These are phyloP conservation scores for Podosphaera aphanis DNA, from an alignment of 2,329 filamentous ascomycete species.

Conservation along the genomic window DNA sequence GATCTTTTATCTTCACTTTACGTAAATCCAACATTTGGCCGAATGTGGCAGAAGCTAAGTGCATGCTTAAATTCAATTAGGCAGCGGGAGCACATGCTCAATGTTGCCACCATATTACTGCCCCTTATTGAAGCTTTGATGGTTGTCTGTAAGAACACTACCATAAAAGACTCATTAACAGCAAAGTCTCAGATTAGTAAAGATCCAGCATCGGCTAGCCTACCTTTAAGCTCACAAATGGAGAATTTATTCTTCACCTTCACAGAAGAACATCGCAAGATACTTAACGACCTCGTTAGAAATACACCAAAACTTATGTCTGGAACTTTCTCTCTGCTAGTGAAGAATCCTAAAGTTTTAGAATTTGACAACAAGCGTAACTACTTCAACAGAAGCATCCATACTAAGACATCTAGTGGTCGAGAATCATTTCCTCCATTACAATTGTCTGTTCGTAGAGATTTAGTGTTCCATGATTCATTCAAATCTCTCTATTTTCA, in stretches of 20 bases:
- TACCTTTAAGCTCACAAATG: constrained; percentile 57
- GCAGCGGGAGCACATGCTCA: constrained; percentile 83
- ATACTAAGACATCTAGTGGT: constrained; percentile 45
- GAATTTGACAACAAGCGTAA: constrained; percentile 99
- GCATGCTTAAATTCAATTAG: constrained; percentile 72
- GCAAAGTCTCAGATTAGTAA: constrained; percentile 23
- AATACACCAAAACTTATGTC: constrained; percentile 98
- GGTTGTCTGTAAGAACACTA: constrained; percentile 98
- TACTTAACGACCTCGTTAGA: constrained; percentile 89
- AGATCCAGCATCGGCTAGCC: constrained; percentile 52
- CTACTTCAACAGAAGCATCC: constrained; percentile 88
- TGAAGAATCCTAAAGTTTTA: constrained; percentile 95
- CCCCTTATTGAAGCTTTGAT: constrained; percentile 91
- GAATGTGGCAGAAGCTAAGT: constrained; percentile 80
- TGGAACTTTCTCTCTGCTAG: constrained; percentile 80
- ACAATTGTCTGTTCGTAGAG: constrained; percentile 72
- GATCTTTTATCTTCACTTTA: constrained; percentile 74
- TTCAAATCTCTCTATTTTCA: constrained; percentile 99
- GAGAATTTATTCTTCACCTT: constrained; percentile 90
- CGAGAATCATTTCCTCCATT: constrained; percentile 50
- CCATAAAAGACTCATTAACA: constrained; percentile 20
- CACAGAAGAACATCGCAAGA: constrained; percentile 90
- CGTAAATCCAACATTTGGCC: constrained; percentile 70
- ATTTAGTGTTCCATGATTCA: constrained; percentile 93
- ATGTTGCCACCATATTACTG: constrained; percentile 83